Conservation (phyloP, 371 early-diverging fungal species). For the Batrachochytrium dendrobatidis region DNA sequence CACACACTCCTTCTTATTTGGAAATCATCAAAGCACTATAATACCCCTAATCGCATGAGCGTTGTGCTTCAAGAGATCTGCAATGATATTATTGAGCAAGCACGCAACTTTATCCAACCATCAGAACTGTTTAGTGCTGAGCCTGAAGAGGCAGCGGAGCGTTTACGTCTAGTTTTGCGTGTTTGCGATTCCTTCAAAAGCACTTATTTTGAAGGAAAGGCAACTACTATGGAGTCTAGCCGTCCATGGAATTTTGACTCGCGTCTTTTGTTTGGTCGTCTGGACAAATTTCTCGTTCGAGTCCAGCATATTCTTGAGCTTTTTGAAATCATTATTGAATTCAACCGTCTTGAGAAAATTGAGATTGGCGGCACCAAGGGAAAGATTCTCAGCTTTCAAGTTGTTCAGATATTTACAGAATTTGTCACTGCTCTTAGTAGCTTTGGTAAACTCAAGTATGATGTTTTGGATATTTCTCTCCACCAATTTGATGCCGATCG, state of each 20-base stretch:
- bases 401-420: constrained; percentile 48
- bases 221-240: constrained; percentile 22
- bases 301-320: constrained; percentile 43
- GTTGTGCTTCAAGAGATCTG: constrained; percentile 51
- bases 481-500: constrained; percentile 42
- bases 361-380: constrained; percentile 60
- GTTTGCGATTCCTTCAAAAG: constrained; percentile 41
- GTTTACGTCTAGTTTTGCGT: constrained; percentile 32
- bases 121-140: constrained; percentile 46
- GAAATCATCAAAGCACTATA: constrained; percentile 46
- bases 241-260: constrained; percentile 52
- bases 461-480: constrained; percentile 38
- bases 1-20: constrained; percentile 43
- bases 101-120: constrained; percentile 43
- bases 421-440: constrained; percentile 38
- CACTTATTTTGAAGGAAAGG: constrained; percentile 37
- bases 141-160: constrained; percentile 52
- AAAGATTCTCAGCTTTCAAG: constrained; percentile 51
- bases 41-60: constrained; percentile 43
- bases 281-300: constrained; percentile 41
- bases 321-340: constrained; percentile 56
- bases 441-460: constrained; percentile 51
- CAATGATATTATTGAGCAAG: constrained; percentile 56
- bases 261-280: constrained; percentile 39
- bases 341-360: constrained; percentile 54